Base-by-base conservation (phyloP, 257 asterid species). In the Asclepias syriaca region DNA sequence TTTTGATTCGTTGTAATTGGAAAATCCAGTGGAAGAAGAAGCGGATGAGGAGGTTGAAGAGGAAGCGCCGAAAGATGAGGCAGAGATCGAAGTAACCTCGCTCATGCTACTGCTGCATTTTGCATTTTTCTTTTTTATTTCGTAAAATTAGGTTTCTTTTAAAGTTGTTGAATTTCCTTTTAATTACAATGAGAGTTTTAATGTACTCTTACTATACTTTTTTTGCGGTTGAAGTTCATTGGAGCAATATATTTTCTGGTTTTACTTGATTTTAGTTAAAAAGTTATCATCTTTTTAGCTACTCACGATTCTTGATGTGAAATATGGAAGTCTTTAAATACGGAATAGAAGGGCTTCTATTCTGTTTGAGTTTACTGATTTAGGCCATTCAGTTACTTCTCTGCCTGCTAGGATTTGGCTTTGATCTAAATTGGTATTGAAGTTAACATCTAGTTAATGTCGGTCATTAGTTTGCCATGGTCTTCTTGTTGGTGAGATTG, bases 11-110 rank as follows among this genome's bases (percentile, higher is more conserved):
- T 53, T 29, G 32, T 61, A 0, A 32, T 45, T 61, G 45, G 66
- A 43, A 27, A 58, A 10, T 43, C 4, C 71, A 72, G 75, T 72
- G 69, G 69, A 72, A 72, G 69, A 72, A 60, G 75, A 72, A 72
- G 69, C 27, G 75, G 45, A 72, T 72, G 75, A 60, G 75, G 69
- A 59, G 75, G 15, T 60, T 72, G 75, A 72, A 72, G 75, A 72
- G 75, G 40, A 72, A 72, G 75, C 75, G 75, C 19, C 69, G 75
- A 72, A 72, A 72, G 75, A 72, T 72, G 75, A 72, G 75, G 32
- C 75, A 72, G 51, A 72, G 75, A 12, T 48, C 49, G 37, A 51
- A 16, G 39, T 15, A 15, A 61, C 45, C n/a, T 43, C 46, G 1
- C 9, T 14, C 21, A 61, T 61, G 39, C 46, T 32, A 32, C 12